Evolutionary conservation across 116 monocot genomes (phyloP).

Genomic region (Dioscorea cayenensis): DNA sequence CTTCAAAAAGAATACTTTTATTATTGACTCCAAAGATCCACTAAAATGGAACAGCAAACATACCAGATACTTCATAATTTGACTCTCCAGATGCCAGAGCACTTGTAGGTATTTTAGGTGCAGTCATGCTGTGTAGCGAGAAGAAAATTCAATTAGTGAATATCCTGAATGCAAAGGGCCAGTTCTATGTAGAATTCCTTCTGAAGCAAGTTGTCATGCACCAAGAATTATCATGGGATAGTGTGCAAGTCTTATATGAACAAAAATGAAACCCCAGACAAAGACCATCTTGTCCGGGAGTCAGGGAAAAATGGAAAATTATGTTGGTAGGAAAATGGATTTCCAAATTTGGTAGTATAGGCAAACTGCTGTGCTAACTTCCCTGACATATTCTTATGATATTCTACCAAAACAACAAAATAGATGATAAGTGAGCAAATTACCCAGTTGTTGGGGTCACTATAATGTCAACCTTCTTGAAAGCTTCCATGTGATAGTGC

Average conservation of each 20-base stretch:
- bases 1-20: too few species aligned
- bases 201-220: not conserved
- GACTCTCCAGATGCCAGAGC: constrained; percentile 76
- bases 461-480: constrained; percentile 91
- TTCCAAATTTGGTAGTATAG: too few species aligned
- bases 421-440: not conserved
- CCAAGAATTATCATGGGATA: not conserved
- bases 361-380: too few species aligned
- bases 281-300: too few species aligned
- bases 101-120: constrained; percentile 71
- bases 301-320: too few species aligned
- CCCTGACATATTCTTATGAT: too few species aligned
- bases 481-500: constrained; percentile 85
- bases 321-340: too few species aligned
- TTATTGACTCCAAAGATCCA: not conserved
- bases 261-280: too few species aligned
- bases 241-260: too few species aligned
- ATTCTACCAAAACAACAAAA: too few species aligned
- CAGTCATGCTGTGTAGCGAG: constrained; percentile 52
- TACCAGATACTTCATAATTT: constrained; percentile 72
- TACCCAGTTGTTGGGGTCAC: constrained; percentile 98
- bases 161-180: not conserved
- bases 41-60: constrained; percentile 5
- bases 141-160: not conserved
- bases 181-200: not conserved